Percentiles rank a stretch among this genome's conserved stretches.
Conservation (phyloP, 371 early-diverging fungal genomes). For the Saksenaea vasiformis region DNA sequence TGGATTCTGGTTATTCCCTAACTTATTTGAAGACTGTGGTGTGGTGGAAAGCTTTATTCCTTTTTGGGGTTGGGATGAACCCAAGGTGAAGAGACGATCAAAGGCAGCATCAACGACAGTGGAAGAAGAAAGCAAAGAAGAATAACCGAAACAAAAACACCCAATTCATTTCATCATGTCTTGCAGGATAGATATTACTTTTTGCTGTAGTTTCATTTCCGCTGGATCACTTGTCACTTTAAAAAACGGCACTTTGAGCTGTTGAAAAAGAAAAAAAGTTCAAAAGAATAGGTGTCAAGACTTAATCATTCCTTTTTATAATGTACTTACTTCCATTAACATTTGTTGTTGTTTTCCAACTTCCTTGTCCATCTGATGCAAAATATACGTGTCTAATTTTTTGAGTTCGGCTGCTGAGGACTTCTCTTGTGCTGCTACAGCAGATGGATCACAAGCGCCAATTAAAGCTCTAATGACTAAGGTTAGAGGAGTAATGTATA, state of each 20-base stretch:
- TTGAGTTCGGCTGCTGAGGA: constrained; percentile 26
- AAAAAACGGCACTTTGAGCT: constrained; percentile 45
- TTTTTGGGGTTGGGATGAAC: constrained; percentile 88
- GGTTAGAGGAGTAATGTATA: too few species aligned
- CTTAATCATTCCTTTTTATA: not conserved
- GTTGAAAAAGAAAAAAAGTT: constrained; percentile 5
- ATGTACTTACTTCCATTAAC: constrained; percentile 21
- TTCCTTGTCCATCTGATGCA: constrained; percentile 40
- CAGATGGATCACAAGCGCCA: constrained; percentile 13
- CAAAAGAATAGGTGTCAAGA: not conserved
- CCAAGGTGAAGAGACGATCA: constrained; percentile 37
- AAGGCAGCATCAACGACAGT: not conserved
- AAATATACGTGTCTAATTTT: constrained; percentile 32
- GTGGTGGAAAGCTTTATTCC: constrained; percentile 98
- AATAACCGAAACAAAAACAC: not conserved
- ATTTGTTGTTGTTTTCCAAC: constrained; percentile 26
- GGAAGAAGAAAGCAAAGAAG: constrained; percentile 4
- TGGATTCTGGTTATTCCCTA: constrained; percentile 99
- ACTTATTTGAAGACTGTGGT: constrained; percentile 98
- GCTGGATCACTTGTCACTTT: constrained; percentile 26
- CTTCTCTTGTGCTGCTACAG: constrained; percentile 19
- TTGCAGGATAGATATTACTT: constrained; percentile 38
- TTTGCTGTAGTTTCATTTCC: constrained; percentile 39
- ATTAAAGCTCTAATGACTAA: constrained; percentile 20
- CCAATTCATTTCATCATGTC: constrained; percentile 39